Evolutionary conservation across 225 moss, liverwort and hornwort species (phyloP).

Genomic region (Ulota crispa): DNA sequence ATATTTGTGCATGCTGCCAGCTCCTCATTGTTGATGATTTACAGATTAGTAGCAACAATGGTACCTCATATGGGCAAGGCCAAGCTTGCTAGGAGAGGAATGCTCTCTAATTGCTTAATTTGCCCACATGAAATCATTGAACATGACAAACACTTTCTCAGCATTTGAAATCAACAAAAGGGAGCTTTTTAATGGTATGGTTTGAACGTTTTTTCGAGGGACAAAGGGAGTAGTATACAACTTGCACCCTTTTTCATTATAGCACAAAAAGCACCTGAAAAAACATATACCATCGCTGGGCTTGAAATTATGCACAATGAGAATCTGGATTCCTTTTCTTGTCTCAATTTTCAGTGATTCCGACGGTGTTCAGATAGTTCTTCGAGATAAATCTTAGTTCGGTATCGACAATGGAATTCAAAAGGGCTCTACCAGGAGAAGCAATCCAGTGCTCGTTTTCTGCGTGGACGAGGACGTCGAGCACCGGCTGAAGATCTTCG

Average conservation of each 20-base stretch:
- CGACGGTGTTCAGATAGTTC: background rate
- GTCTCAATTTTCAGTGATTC: background rate
- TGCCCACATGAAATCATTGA: too few relatives aligned
- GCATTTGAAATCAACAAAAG: too few relatives aligned
- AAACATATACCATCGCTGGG: background rate
- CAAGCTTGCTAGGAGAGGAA: too few relatives aligned
- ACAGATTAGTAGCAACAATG: too few relatives aligned
- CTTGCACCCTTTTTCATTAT: background rate
- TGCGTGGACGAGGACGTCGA: slow-evolving; percentile 53
- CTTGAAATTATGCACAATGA: background rate
- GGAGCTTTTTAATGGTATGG: too few relatives aligned
- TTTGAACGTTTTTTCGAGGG: too few relatives aligned
- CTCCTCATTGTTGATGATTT: too few relatives aligned
- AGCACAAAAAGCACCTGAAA: background rate
- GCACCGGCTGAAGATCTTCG: slow-evolving; percentile 82
- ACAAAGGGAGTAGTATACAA: background rate
- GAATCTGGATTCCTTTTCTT: background rate
- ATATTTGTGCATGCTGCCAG: too few relatives aligned
- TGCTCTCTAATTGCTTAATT: too few relatives aligned
- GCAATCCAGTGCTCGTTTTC: slow-evolving; percentile 76
- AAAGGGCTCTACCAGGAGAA: slow-evolving; percentile 58
- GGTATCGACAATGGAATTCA: background rate
- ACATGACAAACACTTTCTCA: too few relatives aligned
- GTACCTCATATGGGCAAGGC: too few relatives aligned
- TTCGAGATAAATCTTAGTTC: background rate